phyloP scores from a whole-genome alignment of 1,139 yeast genomes.

The Geotrichum klebahnii region DNA sequence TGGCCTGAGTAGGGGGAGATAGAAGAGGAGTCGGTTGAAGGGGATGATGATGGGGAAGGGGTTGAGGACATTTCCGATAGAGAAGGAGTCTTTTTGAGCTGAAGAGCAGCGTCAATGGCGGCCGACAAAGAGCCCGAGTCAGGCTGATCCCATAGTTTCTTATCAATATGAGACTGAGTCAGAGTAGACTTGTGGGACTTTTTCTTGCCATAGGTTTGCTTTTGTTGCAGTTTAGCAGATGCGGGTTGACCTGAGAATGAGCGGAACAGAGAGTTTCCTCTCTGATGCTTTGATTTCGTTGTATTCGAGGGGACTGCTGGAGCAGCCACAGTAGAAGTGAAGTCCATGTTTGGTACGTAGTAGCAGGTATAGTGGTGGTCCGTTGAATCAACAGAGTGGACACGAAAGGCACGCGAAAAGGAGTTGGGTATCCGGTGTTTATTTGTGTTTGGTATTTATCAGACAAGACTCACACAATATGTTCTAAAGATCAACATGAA shows the following conservation, averaged over 20 bases:
- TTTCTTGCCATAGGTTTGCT: conserved; percentile 29
- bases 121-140: conserved; percentile 16
- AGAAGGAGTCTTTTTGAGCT: conserved; percentile 33
- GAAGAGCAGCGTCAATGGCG: conserved; percentile 16
- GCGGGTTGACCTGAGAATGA: conserved; percentile 7
- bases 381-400: not conserved
- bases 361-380: not conserved
- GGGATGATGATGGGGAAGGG: conserved; percentile 17
- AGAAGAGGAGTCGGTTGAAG: conserved; percentile 20
- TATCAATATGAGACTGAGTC: conserved; percentile 28
- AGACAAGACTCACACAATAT: no score
- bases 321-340: conserved; percentile 1
- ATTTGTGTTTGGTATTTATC: not conserved
- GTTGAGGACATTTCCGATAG: conserved; percentile 25
- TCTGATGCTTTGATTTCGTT: conserved; percentile 9
- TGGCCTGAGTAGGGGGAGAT: conserved; percentile 22
- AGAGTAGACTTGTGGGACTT: conserved; percentile 26
- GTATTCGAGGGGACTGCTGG: not conserved
- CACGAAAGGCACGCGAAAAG: not conserved
- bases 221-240: not conserved
- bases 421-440: not conserved
- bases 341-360: not conserved
- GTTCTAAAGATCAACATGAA: no score
- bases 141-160: conserved; percentile 28
- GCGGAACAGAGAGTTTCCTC: conserved; percentile 14